These are phyloP conservation scores for Magnolia officinalis DNA, from an alignment of 164 flowering plant genomes.

Conservation along the genomic window DNA sequence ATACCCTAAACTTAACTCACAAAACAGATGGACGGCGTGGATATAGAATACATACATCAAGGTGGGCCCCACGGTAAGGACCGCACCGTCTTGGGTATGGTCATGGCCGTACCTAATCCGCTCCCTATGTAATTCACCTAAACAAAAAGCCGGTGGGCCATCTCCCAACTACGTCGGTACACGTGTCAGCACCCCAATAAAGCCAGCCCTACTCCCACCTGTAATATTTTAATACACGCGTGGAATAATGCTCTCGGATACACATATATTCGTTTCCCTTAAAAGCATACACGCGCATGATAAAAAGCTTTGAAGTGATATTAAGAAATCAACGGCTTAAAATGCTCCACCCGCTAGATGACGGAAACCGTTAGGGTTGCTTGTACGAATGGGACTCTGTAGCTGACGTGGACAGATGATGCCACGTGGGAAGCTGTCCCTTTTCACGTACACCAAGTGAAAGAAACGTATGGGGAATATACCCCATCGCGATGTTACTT, in stretches of 20 bases:
- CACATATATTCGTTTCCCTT: neutral
- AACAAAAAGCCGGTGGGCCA: too few species aligned
- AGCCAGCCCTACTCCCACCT: neutral
- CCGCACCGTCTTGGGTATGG: too few species aligned
- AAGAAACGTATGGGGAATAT: neutral
- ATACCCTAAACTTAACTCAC: too few species aligned
- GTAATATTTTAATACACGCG: neutral
- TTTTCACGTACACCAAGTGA: neutral
- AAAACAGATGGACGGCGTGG: too few species aligned
- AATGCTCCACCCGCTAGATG: neutral
- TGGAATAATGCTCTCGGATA: slow-evolving; percentile 1
- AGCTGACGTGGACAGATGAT: neutral
- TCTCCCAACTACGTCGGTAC: neutral
- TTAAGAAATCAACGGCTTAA: neutral
- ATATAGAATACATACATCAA: too few species aligned
- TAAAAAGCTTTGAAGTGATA: neutral
- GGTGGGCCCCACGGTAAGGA: too few species aligned
- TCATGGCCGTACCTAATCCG: too few species aligned
- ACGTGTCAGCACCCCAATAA: slow-evolving; percentile 1
- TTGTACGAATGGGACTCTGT: neutral
- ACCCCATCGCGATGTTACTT: neutral
- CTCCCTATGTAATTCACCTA: too few species aligned
- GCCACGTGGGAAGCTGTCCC: neutral
- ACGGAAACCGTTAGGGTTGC: slow-evolving; percentile 7
- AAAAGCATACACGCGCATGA: slow-evolving; percentile 5